Evolutionary conservation across 2,329 filamentous ascomycete species (phyloP), one percentile per base, ranked within the genome.

Genomic region (Fusarium guadeloupense): DNA sequence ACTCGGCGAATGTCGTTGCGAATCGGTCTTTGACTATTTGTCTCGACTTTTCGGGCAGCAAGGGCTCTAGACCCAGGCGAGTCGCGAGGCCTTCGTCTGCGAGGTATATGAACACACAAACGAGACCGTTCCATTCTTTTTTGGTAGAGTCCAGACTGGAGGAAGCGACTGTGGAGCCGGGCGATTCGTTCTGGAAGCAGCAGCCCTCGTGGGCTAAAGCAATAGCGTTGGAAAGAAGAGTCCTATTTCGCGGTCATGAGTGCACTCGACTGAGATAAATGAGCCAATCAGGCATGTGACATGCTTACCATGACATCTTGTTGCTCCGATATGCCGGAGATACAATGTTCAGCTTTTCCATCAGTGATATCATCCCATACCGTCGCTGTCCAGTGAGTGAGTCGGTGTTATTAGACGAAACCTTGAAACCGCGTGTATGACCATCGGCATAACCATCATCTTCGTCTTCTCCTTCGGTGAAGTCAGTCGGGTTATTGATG

Each of bases 271-370:
- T n/a, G n/a, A n/a, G n/a, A n/a, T n/a, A n/a, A n/a, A n/a, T n/a
- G n/a, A n/a, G n/a, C n/a, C n/a, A n/a, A n/a, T n/a, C n/a, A n/a
- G n/a, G n/a, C n/a, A n/a, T n/a, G n/a, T n/a, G n/a, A n/a, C 1
- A 28, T 2, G 16, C 48, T 21, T 37, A 58, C 59, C 54, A 64
- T 21, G 60, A 62, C 58, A 64, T 64, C 10, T 62, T 64, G 17
- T 64, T 64, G 6, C 60, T 64, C 3, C 54, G 58, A 33, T 62
- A 62, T 16, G 60, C 60, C 0, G 60, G 60, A 4, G 60, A 51
- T 9, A 64, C 58, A 4, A 64, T 64, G 2, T 64, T 52, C 1
- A 59, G n/a, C 40, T 52, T 64, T 14, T 62, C 60, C 58, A 62
- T 64, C 4, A 64, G 20, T 6, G 58, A 62, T 4, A 59, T 58